Evolutionary conservation across 495 filamentous ascomycete species (phyloP), one percentile per base, ranked within the genome.

Genomic region (Daldinia bambusicola): DNA sequence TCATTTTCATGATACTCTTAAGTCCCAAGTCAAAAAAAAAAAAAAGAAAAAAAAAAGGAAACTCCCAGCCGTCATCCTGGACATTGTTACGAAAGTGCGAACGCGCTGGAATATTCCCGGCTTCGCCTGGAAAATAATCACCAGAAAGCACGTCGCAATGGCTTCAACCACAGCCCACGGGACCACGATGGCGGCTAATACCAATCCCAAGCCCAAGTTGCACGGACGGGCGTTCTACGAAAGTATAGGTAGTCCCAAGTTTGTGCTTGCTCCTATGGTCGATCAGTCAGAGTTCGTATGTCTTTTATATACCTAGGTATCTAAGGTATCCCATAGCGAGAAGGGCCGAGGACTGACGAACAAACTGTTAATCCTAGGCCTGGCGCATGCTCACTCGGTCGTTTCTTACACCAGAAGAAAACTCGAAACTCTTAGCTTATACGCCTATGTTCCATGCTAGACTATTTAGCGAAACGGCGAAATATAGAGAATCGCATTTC

Each of bases 211-310:
- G 71, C 72, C 78, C 62, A 97, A 95, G 76, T 82, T 97, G 1
- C 87, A 89, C 67, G 95, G 95, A 6, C 85, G 96, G 18, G 90
- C 90, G 37, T 97, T 99, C 78, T 99, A 97, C 74, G 88, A 97
- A 78, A 95, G 91, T 72, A 88, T 99, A 61, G 95, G 96, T 12
- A 93, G 90, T 62, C 95, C 95, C 0, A 96, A 92, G 75, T 89
- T 91, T 69, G 87, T 98, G 43, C 86, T 99, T 31, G 95, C 95
- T 37, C 95, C 95, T 36, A 99, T 99, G 95, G 95, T 99, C 20
- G 95, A 98, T 71, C 91, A 97, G 76, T 97, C 93, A 4, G 96
- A 99, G 83, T 97, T 97, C 82, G 95, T 97, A 84, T 67, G 90
- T 83, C 38, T 32, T 61, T 62, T 69, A 55, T 31, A 30, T 31